Conservation (phyloP, 2,329 filamentous ascomycete species). For the Claviceps citrina region DNA sequence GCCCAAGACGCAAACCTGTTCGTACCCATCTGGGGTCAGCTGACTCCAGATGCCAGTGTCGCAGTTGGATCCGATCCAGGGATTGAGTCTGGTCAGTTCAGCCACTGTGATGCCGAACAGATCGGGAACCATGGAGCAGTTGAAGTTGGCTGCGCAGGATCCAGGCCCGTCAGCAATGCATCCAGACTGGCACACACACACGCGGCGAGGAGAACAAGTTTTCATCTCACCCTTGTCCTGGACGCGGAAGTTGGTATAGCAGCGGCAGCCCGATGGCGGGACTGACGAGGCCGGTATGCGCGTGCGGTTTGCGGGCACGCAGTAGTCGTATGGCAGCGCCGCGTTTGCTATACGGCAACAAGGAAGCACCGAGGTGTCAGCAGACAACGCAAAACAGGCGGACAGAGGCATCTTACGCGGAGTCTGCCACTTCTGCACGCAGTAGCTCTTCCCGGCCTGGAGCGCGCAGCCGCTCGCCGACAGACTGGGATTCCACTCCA, state of each 20-base stretch:
- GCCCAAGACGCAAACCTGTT: neutral
- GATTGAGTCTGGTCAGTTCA: slow-evolving; percentile 1
- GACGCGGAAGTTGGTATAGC: neutral
- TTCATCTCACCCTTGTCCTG: neutral
- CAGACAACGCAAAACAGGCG: too few species aligned
- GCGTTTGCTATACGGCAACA: neutral
- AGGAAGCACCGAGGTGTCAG: too few species aligned
- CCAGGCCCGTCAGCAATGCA: too few species aligned
- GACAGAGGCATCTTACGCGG: neutral
- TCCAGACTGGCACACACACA: too few species aligned
- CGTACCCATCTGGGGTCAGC: neutral
- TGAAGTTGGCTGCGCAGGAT: neutral
- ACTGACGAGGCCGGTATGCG: neutral
- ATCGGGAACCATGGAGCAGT: neutral
- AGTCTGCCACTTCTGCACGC: neutral
- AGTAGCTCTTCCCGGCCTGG: neutral
- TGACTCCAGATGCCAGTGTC: neutral
- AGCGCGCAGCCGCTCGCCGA: neutral
- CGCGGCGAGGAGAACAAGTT: too few species aligned
- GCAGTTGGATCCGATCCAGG: slow-evolving; percentile 1
- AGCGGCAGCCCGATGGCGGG: neutral
- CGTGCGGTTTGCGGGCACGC: neutral
- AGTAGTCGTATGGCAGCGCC: neutral
- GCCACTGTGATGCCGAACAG: slow-evolving; percentile 1
- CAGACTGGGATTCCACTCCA: neutral